Conservation (phyloP, 768 basidiomycete genomes). For the Mrakia frigida region DNA sequence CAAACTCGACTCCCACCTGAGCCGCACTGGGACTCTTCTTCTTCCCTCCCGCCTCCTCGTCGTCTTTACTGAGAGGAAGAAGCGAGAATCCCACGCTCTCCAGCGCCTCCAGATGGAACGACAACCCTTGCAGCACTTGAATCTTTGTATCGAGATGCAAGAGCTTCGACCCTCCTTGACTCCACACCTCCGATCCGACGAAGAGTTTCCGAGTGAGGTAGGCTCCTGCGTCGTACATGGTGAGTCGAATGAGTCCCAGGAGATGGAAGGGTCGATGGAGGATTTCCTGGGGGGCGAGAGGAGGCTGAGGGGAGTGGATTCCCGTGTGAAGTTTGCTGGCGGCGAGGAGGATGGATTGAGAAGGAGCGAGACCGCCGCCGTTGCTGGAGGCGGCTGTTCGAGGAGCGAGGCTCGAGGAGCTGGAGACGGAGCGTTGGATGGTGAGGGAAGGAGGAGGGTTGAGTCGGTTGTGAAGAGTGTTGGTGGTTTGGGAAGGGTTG, state of each 20-base stretch:
- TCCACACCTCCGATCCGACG: slow-evolving; percentile 4
- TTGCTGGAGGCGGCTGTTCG: background rate
- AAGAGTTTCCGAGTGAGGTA: slow-evolving; percentile 10
- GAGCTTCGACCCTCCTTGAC: slow-evolving; percentile 1
- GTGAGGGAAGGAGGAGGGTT: slow-evolving; percentile 11
- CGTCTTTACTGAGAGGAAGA: background rate
- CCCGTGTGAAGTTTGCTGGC: background rate
- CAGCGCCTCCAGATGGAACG: slow-evolving; percentile 10
- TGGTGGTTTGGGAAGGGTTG: background rate
- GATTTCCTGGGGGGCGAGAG: background rate
- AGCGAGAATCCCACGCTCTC: background rate
- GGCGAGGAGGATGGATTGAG: slow-evolving; percentile 7
- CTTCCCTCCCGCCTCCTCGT: background rate
- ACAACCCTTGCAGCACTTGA: background rate
- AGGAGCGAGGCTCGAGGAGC: background rate
- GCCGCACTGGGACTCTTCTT: background rate
- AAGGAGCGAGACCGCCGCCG: background rate
- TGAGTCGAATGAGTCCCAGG: background rate
- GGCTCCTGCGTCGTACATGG: slow-evolving; percentile 8
- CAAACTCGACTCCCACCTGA: slow-evolving; percentile 10
- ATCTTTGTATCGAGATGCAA: slow-evolving; percentile 17
- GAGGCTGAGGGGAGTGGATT: slow-evolving; percentile 9
- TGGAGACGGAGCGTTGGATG: background rate
- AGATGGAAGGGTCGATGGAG: slow-evolving; percentile 11
- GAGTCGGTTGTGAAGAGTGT: background rate